Evolutionary conservation across 352 stramenopile genomes (phyloP), one percentile per base, ranked within the genome.

Genomic region (Globisporangium paroecandrum): DNA sequence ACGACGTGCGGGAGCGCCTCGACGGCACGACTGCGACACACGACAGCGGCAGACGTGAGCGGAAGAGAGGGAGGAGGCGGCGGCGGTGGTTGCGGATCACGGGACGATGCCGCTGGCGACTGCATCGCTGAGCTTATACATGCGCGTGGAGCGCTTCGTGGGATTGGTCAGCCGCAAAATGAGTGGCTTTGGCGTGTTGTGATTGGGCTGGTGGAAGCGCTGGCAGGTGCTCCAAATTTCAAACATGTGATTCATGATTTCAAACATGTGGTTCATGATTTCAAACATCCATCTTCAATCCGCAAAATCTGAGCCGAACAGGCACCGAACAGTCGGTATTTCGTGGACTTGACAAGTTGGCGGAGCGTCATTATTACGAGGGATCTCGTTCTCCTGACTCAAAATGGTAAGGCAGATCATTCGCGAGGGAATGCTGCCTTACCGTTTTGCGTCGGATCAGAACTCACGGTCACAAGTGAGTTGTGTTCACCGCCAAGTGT

Each of bases 1-100:
- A 58, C 60, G 47, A 59, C 47, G 10, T 59, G 46, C 10, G 25
- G 15, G 18, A 58, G 46, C 47, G 47, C 60, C 24, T n/a, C 27
- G 15, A 66, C 10, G 0, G 20, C 15, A 13, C 13, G 29, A 15
- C 29, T 62, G 15, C 57, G 57, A 29, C 36, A 49, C 34, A 49
- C 57, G 32, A 62, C 57, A 20, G 22, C 34, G n/a, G 57, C 57
- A 29, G 43, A 51, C 43, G 43, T 22, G 43, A 51, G 43, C 18
- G 18, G 18, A 22, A 51, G 41, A 49, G 15, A 20, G n/a, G 36
- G 13, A 46, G 12, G 38, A 8, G 41, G 20, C 4, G 41, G 5
- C 41, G 18, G 7, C 6, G 15, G 5, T 1, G 18, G 6, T 51
- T n/a, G 43, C 22, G 43, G 43, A 51, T 51, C 43, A 22, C 18